Conservation (phyloP, 2,329 filamentous ascomycete genomes). For the Neoscytalidium dimidiatum region DNA sequence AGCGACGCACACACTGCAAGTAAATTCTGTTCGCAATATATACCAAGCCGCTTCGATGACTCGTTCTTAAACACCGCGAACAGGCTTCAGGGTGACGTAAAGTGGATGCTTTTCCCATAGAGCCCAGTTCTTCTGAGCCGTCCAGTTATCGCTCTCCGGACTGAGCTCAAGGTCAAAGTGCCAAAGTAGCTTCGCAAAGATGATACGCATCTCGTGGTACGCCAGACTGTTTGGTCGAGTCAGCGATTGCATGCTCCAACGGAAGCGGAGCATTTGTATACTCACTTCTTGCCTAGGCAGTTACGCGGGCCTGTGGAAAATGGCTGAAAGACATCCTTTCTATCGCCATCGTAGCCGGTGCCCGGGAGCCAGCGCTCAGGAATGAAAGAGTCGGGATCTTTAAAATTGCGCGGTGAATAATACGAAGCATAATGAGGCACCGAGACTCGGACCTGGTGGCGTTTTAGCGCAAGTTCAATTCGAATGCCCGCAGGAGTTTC, state of each 20-base stretch:
- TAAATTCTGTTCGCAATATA: not conserved
- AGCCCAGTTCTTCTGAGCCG: slow-evolving; percentile 32
- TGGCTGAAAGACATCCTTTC: slow-evolving; percentile 40
- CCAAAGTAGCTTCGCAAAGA: slow-evolving; percentile 39
- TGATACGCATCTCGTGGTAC: slow-evolving; percentile 43
- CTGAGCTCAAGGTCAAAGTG: slow-evolving; percentile 41
- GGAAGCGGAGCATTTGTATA: not conserved
- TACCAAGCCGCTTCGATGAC: too few species aligned
- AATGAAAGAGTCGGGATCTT: slow-evolving; percentile 35
- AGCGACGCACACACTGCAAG: not conserved
- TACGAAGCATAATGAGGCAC: slow-evolving; percentile 16
- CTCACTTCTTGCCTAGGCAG: slow-evolving; percentile 40
- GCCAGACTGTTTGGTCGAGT: slow-evolving; percentile 28
- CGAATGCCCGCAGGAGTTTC: not conserved
- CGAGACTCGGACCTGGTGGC: slow-evolving; percentile 27
- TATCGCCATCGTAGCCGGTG: slow-evolving; percentile 28
- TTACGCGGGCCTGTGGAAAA: slow-evolving; percentile 48
- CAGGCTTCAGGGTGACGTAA: slow-evolving; percentile 29
- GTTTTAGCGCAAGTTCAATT: not conserved
- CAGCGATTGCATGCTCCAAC: not conserved
- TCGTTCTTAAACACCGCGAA: not conserved
- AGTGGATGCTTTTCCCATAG: slow-evolving; percentile 41
- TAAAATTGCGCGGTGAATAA: slow-evolving; percentile 32
- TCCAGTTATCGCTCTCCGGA: slow-evolving; percentile 33
- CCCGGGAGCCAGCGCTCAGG: slow-evolving; percentile 45